Base-by-base conservation (phyloP, 257 asterid genomes). In the Pogostemon cablin region DNA sequence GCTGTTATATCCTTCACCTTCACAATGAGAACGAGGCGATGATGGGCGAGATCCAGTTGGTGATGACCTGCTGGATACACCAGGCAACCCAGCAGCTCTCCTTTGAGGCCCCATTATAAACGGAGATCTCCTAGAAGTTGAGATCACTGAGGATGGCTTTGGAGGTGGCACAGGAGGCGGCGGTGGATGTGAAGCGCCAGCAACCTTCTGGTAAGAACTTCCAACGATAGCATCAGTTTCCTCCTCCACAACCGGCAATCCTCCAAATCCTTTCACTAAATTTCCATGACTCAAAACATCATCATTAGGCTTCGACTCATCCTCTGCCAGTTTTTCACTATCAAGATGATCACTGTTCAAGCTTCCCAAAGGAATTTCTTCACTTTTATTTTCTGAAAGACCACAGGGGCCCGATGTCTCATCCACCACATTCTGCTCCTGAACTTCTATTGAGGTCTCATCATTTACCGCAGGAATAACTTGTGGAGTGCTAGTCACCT, bases 141-240 rank as follows among this genome's bases (percentile, higher is more conserved):
- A 80, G 83, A 78, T 85, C 64, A 69, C 7, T n/a, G 85, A 75
- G 72, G 84, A 82, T 53, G 88, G 90, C 84, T 79, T 95, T 20
- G 97, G 98, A 68, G 99, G 98, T 40, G 99, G 99, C 53, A 86
- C 81, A 46, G 99, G 98, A 42, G 99, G 99, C 0, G 99, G 99
- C 2, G 99, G 99, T 2, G 99, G 99, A 81, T 79, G 80, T 32
- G 96, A 83, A 76, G 87, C 87, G 35, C 87, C 75, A 32, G 86
- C 71, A 50, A 72, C 82, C 80, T 72, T 80, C 71, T 76, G 87
- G 81, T 78, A 53, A 65, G 97, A 88, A 77, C 85, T 77, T 71
- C 80, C 90, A 67, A 66, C 86, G 47, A 37, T 32, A 43, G 72
- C 77, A 54, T 87, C 90, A 64, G 74, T 79, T 75, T 90, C 92